These are phyloP conservation scores for Physaria fendleri DNA, from an alignment of 345 rosid genomes.

Conservation along the genomic window DNA sequence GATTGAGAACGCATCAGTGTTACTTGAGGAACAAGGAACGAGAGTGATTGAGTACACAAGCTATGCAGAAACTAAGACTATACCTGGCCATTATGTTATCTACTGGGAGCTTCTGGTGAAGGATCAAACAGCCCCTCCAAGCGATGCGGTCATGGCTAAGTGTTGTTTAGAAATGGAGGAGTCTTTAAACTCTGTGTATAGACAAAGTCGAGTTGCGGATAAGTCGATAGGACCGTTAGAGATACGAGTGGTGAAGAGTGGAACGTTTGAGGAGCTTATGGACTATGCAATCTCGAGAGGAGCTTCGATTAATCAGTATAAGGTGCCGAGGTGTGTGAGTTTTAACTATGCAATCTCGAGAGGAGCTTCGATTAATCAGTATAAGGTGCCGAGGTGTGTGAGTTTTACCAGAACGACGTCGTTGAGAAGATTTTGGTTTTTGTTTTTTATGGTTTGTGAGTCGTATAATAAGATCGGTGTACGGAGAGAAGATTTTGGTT, in stretches of 20 bases:
- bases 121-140: constrained; percentile 41
- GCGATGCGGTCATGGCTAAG: constrained; percentile 35
- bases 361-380: constrained; percentile 88
- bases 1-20: constrained; percentile 46
- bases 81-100: constrained; percentile 87
- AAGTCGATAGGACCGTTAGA: constrained; percentile 82
- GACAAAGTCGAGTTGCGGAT: constrained; percentile 84
- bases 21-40: constrained; percentile 41
- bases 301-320: constrained; percentile 86
- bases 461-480: constrained; percentile 21
- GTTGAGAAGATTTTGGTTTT: constrained; percentile 9
- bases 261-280: constrained; percentile 91
- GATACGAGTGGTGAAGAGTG: constrained; percentile 63
- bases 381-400: constrained; percentile 83
- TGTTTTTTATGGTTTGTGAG: constrained; percentile 12
- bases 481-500: constrained; percentile 9
- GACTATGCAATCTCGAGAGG: constrained; percentile 84
- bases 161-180: constrained; percentile 82
- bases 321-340: constrained; percentile 80
- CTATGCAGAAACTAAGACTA: constrained; percentile 51
- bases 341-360: constrained; percentile 78
- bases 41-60: constrained; percentile 81
- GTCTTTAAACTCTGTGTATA: constrained; percentile 64
- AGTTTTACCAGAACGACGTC: constrained; percentile 48
- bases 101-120: constrained; percentile 69